phyloP scores from a whole-genome alignment of 495 filamentous ascomycete species.

The Thozetella sp. region DNA sequence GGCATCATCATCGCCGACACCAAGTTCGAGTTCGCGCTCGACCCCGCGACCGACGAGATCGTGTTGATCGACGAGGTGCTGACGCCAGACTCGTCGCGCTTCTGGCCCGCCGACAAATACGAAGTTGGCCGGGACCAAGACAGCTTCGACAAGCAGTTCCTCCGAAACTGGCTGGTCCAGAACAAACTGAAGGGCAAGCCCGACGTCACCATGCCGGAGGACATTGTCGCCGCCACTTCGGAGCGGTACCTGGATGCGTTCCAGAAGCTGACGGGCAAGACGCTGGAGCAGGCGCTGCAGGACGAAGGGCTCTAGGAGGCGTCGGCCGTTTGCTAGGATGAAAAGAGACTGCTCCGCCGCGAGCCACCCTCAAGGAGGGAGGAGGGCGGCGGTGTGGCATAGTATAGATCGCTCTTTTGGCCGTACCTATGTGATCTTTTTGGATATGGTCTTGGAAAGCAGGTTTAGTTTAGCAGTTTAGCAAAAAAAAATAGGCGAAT shows the following conservation, averaged over 20 bases:
- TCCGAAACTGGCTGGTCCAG: constrained; percentile 82
- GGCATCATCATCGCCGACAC: constrained; percentile 86
- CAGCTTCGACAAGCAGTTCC: constrained; percentile 88
- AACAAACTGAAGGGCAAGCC: constrained; percentile 69
- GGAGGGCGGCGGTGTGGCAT: no score
- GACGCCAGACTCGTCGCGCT: constrained; percentile 81
- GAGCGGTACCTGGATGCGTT: constrained; percentile 50
- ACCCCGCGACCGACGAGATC: constrained; percentile 72
- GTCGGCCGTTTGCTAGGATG: no score
- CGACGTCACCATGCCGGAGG: constrained; percentile 69
- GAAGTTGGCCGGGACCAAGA: constrained; percentile 72
- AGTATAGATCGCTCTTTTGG: no score
- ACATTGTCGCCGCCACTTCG: constrained; percentile 63
- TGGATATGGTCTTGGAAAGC: no score
- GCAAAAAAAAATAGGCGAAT: no score
- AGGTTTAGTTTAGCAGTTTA: no score
- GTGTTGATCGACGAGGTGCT: constrained; percentile 91
- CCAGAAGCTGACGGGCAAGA: constrained; percentile 39
- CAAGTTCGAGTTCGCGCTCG: constrained; percentile 65
- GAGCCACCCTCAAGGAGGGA: no score
- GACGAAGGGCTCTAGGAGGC: not conserved
- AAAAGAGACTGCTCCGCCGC: no score
- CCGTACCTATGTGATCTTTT: no score
- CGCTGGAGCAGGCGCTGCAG: constrained; percentile 37
- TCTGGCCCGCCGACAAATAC: constrained; percentile 82